phyloP scores from a whole-genome alignment of 805 yeast genomes.

The Monosporozyma aerobia region DNA sequence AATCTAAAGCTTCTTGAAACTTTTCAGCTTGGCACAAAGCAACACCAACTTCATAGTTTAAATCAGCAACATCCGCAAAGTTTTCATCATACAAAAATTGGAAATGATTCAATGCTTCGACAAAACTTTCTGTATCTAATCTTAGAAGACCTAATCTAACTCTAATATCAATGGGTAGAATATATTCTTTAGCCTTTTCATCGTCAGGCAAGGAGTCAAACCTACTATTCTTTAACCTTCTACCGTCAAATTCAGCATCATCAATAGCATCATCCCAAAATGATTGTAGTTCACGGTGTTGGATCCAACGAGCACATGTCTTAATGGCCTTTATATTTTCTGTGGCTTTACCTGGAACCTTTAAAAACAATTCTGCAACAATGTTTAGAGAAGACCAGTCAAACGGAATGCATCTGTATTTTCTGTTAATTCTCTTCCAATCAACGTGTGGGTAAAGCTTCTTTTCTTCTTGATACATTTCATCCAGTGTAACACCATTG shows the following conservation, averaged over 20 bases:
- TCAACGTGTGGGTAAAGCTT: constrained; percentile 21
- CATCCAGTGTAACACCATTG: constrained; percentile 2
- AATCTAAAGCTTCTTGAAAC: constrained; percentile 67
- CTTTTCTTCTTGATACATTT: constrained; percentile 17
- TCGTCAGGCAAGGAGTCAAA: constrained; percentile 33
- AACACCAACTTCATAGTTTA: constrained; percentile 67
- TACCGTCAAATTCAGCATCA: constrained; percentile 77
- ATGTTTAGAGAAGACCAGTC: constrained; percentile 88
- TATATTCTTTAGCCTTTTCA: constrained; percentile 33
- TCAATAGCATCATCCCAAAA: constrained; percentile 42
- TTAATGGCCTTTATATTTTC: constrained; percentile 60
- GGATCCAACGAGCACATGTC: constrained; percentile 75
- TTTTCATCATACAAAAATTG: constrained; percentile 46
- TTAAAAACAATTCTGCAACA: constrained; percentile 67
- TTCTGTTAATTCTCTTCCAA: constrained; percentile 23
- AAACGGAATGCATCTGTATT: constrained; percentile 42
- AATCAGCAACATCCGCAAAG: constrained; percentile 57
- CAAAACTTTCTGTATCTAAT: constrained; percentile 48
- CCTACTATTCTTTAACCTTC: constrained; percentile 43
- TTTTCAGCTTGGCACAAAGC: constrained; percentile 60
- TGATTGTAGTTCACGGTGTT: constrained; percentile 45
- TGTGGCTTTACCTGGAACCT: constrained; percentile 42
- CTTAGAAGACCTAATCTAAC: constrained; percentile 71
- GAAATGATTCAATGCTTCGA: constrained; percentile 70
- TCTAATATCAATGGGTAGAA: constrained; percentile 80